Percentiles rank a stretch among this genome's conserved stretches.
Evolutionary conservation across 2,329 filamentous ascomycete genomes (phyloP).

Genomic region (Gaeumannomyces sp.): DNA sequence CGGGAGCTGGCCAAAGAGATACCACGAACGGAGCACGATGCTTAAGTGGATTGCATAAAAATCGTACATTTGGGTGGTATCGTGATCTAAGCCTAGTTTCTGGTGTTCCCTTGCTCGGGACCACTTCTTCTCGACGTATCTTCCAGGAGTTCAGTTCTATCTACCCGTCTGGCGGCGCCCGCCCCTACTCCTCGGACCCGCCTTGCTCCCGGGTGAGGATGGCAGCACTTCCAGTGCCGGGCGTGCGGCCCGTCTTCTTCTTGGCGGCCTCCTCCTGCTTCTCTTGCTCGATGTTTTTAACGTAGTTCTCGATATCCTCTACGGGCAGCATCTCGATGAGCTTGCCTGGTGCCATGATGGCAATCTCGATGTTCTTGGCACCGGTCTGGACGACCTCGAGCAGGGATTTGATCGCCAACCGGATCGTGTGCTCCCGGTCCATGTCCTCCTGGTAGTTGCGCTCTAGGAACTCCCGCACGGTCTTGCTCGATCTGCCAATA

Average conservation of each 20-base stretch:
- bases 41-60: conserved; percentile 4
- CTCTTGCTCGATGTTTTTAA: conserved; percentile 98
- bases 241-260: conserved; percentile 79
- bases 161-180: background rate
- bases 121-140: background rate
- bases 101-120: background rate
- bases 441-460: conserved; percentile 98
- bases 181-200: conserved; percentile 21
- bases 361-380: conserved; percentile 99
- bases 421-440: conserved; percentile 93
- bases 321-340: conserved; percentile 86
- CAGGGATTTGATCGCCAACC: conserved; percentile 95
- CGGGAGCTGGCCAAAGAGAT: background rate
- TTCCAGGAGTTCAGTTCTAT: background rate
- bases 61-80: conserved; percentile 7
- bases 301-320: conserved; percentile 93
- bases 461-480: conserved; percentile 96
- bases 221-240: conserved; percentile 63
- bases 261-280: conserved; percentile 98
- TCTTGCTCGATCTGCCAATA: conserved; percentile 97
- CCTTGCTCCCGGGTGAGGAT: conserved; percentile 62
- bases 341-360: conserved; percentile 93
- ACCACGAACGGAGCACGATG: background rate
- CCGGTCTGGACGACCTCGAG: conserved; percentile 97
- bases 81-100: conserved; percentile 7